Evolutionary conservation across 768 basidiomycete genomes (phyloP).

Genomic region (Imleria badia): DNA sequence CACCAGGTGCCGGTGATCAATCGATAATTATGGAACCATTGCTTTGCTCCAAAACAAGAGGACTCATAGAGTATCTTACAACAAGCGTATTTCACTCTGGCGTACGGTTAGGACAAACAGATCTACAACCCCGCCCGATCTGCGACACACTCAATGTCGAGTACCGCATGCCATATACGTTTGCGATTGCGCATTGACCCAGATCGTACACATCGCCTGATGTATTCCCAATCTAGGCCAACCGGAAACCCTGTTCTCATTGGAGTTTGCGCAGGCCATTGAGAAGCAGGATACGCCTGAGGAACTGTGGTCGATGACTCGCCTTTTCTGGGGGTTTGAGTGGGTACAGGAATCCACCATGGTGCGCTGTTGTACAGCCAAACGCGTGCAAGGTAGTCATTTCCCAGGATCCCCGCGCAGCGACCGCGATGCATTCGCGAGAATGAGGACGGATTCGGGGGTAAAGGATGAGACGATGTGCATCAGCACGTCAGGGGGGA

Average conservation of each 20-base stretch:
- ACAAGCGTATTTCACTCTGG: too few relatives aligned
- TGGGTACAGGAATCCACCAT: neutral
- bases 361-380: neutral
- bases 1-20: too few relatives aligned
- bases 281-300: neutral
- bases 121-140: neutral
- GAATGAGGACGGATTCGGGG: neutral
- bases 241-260: too few relatives aligned
- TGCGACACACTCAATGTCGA: neutral
- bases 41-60: too few relatives aligned
- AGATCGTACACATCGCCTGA: neutral
- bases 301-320: neutral
- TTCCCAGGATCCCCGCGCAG: neutral
- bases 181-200: neutral
- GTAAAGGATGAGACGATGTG: neutral
- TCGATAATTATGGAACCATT: too few relatives aligned
- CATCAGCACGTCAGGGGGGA: neutral
- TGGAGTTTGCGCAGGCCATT: too few relatives aligned
- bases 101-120: too few relatives aligned
- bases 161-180: neutral
- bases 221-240: neutral
- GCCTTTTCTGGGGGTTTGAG: too few relatives aligned
- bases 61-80: too few relatives aligned
- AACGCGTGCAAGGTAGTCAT: neutral
- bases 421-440: neutral